Conservation (phyloP, 495 filamentous ascomycete species). For the Neurospora tetrasperma region DNA sequence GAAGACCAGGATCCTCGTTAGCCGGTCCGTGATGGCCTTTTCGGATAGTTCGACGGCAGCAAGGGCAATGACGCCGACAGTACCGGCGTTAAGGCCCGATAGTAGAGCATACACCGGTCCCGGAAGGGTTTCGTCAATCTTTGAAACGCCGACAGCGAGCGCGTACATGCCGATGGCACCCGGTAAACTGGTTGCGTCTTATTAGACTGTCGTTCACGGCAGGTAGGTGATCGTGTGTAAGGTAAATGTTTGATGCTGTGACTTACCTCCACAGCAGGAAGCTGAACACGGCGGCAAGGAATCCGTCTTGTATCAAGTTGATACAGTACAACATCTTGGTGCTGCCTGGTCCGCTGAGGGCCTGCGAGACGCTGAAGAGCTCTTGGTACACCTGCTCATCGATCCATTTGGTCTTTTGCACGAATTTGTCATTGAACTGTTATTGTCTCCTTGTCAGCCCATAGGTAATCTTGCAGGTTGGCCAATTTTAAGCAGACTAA, state of each 20-base stretch:
- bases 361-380: conserved; percentile 69
- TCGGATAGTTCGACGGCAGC: conserved; percentile 65
- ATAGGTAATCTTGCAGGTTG: background rate
- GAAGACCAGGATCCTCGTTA: conserved; percentile 61
- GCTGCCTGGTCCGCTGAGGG: conserved; percentile 63
- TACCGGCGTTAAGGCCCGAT: conserved; percentile 68
- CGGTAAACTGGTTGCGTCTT: conserved; percentile 43
- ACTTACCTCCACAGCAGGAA: conserved; percentile 61
- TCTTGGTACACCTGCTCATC: conserved; percentile 76
- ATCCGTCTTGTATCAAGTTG: conserved; percentile 53
- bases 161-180: conserved; percentile 71
- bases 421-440: conserved; percentile 56
- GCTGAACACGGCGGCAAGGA: conserved; percentile 49
- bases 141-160: conserved; percentile 56
- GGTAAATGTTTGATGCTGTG: background rate
- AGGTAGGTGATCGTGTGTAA: background rate
- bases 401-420: conserved; percentile 57
- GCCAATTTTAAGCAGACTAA: background rate
- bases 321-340: conserved; percentile 78
- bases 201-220: background rate
- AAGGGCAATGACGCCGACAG: conserved; percentile 70
- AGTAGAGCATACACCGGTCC: conserved; percentile 61
- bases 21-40: conserved; percentile 63
- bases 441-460: background rate
- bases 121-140: conserved; percentile 51